Conservation (phyloP, 2,329 filamentous ascomycete species). For the Penicillium oxalicum region DNA sequence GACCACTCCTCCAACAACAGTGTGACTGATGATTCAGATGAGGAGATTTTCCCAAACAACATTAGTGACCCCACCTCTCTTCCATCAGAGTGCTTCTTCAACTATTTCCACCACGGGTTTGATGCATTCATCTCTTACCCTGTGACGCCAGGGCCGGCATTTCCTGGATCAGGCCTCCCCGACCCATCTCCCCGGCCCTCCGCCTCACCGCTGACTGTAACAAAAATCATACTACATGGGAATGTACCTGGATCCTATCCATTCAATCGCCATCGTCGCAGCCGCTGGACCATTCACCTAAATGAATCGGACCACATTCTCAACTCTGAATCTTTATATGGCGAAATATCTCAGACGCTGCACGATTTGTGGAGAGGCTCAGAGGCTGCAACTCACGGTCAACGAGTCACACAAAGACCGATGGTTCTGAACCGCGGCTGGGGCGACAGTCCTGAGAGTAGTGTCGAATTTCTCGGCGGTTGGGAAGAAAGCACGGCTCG, state of each 20-base stretch:
- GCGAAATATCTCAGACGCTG: conserved; percentile 63
- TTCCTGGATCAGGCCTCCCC: conserved; percentile 46
- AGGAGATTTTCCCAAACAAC: conserved; percentile 49
- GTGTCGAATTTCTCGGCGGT: conserved; percentile 74
- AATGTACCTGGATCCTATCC: conserved; percentile 95
- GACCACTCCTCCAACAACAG: conserved; percentile 70
- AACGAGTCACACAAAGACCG: conserved; percentile 49
- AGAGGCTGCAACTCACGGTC: conserved; percentile 53
- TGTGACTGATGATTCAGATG: conserved; percentile 61
- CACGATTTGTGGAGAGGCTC: conserved; percentile 63
- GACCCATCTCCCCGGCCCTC: conserved; percentile 26
- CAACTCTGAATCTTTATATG: conserved; percentile 72
- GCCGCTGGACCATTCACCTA: conserved; percentile 70
- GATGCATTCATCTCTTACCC: conserved; percentile 85
- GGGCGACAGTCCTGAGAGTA: conserved; percentile 86
- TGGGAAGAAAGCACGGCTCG: conserved; percentile 68
- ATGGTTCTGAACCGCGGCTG: conserved; percentile 90
- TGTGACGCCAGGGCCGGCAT: conserved; percentile 56
- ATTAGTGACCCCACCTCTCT: conserved; percentile 54
- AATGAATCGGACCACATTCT: conserved; percentile 43
- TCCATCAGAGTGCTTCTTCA: conserved; percentile 72
- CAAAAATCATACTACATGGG: conserved; percentile 87
- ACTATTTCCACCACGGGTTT: conserved; percentile 94
- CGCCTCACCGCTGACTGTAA: conserved; percentile 67
- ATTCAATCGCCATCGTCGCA: conserved; percentile 88